Conservation (phyloP, 2,329 filamentous ascomycete genomes). For the Fusarium armeniacum region DNA sequence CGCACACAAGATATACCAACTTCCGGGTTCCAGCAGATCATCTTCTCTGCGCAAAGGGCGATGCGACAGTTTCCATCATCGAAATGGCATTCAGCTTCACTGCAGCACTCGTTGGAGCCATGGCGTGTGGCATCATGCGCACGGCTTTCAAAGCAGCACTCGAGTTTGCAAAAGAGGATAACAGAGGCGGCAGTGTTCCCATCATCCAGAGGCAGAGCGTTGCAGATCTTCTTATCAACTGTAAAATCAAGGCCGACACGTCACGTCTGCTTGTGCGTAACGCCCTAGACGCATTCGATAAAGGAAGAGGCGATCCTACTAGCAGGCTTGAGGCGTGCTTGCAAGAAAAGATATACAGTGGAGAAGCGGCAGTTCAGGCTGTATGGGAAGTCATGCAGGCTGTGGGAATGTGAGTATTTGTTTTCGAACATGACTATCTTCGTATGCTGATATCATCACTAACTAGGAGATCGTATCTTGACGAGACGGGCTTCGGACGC, state of each 20-base stretch:
- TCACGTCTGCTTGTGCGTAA: not conserved
- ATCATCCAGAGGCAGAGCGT: conserved; percentile 23
- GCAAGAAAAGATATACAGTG: conserved; percentile 19
- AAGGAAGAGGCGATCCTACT: not conserved
- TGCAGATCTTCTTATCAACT: conserved; percentile 21
- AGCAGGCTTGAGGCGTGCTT: conserved; percentile 10
- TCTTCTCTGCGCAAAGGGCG: not conserved
- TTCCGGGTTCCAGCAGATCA: conserved; percentile 12
- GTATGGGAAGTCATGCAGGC: conserved; percentile 17
- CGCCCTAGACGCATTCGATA: not conserved
- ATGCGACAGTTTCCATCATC: not conserved
- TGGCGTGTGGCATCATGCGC: conserved; percentile 14
- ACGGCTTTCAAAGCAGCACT: conserved; percentile 9
- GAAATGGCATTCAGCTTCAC: conserved; percentile 14
- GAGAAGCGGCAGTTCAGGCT: conserved; percentile 2
- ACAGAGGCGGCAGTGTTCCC: conserved; percentile 3
- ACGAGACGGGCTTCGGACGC: not conserved
- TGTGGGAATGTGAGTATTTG: conserved; percentile 6
- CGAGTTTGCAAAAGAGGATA: conserved; percentile 11
- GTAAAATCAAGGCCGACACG: conserved; percentile 7
- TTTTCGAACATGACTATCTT: accelerated
- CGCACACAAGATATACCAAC: conserved; percentile 17
- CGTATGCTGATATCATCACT: not conserved
- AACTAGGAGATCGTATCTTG: not conserved
- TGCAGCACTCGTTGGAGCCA: conserved; percentile 11